phyloP scores from a whole-genome alignment of 495 filamentous ascomycete species.

The Xylaria castorea region DNA sequence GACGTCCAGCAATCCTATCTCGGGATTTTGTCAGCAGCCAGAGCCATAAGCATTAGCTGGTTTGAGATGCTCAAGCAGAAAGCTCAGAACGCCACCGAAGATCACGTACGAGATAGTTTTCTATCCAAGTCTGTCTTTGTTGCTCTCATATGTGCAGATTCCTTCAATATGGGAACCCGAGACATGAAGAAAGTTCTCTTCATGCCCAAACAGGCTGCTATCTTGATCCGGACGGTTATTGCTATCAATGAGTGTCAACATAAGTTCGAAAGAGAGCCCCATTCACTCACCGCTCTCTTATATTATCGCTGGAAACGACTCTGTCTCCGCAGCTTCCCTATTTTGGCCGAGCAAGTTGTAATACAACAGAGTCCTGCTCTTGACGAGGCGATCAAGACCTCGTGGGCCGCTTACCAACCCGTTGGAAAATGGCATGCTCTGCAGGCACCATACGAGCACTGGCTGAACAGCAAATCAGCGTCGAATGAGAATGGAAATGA shows the following conservation, averaged over 20 bases:
- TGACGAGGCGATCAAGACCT: slow-evolving; percentile 42
- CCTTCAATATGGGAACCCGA: slow-evolving; percentile 40
- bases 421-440: slow-evolving; percentile 34
- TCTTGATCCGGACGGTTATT: slow-evolving; percentile 27
- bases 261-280: neutral
- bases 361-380: slow-evolving; percentile 32
- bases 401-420: slow-evolving; percentile 46
- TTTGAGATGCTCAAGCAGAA: slow-evolving; percentile 31
- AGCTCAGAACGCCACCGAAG: slow-evolving; percentile 21
- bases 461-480: neutral
- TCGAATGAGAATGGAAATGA: neutral
- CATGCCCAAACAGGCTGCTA: neutral
- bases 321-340: slow-evolving; percentile 19
- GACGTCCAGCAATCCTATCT: slow-evolving; percentile 11
- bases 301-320: slow-evolving; percentile 39
- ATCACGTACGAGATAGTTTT: slow-evolving; percentile 28
- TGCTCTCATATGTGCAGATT: slow-evolving; percentile 42
- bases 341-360: slow-evolving; percentile 46
- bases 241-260: slow-evolving; percentile 36
- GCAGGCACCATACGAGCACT: slow-evolving; percentile 16
- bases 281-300: neutral
- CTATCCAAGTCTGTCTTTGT: slow-evolving; percentile 38
- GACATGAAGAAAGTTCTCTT: slow-evolving; percentile 33
- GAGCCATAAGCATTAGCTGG: slow-evolving; percentile 39
- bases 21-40: slow-evolving; percentile 30